Conservation (phyloP, 352 stramenopile genomes). For the Phytopythium delawarense region DNA sequence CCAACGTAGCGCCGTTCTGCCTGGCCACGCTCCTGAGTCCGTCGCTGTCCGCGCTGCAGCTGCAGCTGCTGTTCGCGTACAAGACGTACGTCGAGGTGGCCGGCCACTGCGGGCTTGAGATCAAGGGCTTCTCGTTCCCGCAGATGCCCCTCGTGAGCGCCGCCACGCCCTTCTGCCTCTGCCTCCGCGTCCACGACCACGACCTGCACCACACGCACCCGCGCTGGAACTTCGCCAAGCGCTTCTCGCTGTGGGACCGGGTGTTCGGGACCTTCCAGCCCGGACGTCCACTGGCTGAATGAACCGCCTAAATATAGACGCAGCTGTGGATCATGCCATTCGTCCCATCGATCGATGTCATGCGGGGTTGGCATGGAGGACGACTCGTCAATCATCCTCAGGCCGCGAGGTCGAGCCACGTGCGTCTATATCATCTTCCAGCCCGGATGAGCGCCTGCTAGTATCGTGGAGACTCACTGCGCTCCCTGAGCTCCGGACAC, state of each 20-base stretch:
- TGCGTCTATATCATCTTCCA: neutral
- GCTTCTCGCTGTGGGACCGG: constrained; percentile 86
- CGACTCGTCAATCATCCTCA: neutral
- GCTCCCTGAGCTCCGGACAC: neutral
- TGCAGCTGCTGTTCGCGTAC: constrained; percentile 83
- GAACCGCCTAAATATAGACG: constrained; percentile 1
- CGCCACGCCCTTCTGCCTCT: constrained; percentile 51
- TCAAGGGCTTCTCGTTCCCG: constrained; percentile 85
- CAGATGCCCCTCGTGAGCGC: constrained; percentile 71
- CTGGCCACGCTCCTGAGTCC: constrained; percentile 39
- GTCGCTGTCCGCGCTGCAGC: constrained; percentile 46
- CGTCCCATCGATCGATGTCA: neutral
- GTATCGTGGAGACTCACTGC: neutral
- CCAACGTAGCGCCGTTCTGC: constrained; percentile 72
- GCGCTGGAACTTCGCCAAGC: constrained; percentile 86
- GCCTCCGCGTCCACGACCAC: constrained; percentile 75
- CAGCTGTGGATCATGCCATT: neutral
- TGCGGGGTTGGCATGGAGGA: neutral
- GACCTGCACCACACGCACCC: constrained; percentile 84
- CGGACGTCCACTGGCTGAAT: constrained; percentile 10
- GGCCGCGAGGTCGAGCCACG: neutral
- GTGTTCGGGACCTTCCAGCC: constrained; percentile 75
- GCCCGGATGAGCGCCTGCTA: neutral
- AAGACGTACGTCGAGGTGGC: constrained; percentile 89
- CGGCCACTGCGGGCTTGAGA: constrained; percentile 73